A percentile compares a stretch with the other conserved stretches of the same genome.
phyloP scores from a whole-genome alignment of 257 asterid species.

The Henckelia pumila region DNA sequence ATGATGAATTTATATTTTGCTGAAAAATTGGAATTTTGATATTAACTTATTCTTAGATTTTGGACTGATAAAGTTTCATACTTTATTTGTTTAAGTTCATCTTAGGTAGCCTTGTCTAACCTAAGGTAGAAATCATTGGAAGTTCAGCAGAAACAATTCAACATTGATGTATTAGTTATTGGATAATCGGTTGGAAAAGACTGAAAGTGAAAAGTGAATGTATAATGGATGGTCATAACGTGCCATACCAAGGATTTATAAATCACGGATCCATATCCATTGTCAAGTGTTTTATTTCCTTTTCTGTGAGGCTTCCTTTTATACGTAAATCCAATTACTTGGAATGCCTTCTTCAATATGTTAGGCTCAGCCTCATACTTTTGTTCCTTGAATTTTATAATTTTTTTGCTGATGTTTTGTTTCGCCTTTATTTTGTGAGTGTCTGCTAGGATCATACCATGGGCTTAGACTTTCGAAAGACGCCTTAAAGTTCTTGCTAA shows the following conservation, averaged over 20 bases:
- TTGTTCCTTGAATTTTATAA: not conserved
- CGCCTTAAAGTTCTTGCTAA: not conserved
- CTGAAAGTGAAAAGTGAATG: not conserved
- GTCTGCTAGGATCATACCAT: not conserved
- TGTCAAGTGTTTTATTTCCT: not conserved
- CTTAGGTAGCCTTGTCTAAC: not conserved
- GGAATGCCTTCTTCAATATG: not conserved
- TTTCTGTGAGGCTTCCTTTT: not conserved
- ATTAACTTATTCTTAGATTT: too few relatives aligned
- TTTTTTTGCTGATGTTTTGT: not conserved
- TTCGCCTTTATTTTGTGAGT: not conserved
- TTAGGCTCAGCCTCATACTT: not conserved
- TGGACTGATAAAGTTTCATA: not conserved
- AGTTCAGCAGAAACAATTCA: not conserved
- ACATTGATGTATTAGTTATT: not conserved
- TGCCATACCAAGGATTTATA: not conserved
- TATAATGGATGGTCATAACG: not conserved
- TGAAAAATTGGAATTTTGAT: not conserved
- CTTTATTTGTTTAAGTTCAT: not conserved
- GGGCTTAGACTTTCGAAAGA: not conserved
- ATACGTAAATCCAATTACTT: not conserved
- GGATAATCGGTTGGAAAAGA: not conserved
- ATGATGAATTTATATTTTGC: not conserved
- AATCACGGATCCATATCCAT: not conserved
- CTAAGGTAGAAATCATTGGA: not conserved